Conservation (phyloP, 495 filamentous ascomycete genomes). For the Penicillium silybi region DNA sequence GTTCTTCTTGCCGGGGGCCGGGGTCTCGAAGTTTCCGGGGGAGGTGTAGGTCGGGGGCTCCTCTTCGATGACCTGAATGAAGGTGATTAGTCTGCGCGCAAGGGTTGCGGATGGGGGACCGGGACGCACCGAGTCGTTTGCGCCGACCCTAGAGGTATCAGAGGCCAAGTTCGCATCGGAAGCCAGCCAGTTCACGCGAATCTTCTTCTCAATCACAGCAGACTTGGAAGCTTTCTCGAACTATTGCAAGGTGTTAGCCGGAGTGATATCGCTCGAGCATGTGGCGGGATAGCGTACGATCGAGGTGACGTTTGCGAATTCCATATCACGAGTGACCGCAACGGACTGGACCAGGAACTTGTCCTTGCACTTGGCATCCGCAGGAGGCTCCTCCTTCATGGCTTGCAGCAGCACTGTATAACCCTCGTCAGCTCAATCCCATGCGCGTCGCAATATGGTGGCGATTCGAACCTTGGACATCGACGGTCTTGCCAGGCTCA, state of each 20-base stretch:
- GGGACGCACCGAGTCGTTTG: constrained; percentile 45
- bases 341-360: constrained; percentile 98
- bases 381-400: constrained; percentile 90
- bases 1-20: constrained; percentile 39
- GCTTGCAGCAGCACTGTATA: constrained; percentile 83
- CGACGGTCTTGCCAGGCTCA: constrained; percentile 79
- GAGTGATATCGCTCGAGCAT: neutral
- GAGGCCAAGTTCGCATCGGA: constrained; percentile 44
- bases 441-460: neutral
- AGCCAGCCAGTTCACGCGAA: constrained; percentile 81
- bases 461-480: constrained; percentile 75
- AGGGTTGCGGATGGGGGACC: neutral
- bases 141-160: constrained; percentile 26
- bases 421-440: constrained; percentile 9
- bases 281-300: constrained; percentile 57
- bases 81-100: constrained; percentile 6
- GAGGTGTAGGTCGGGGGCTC: constrained; percentile 56
- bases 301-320: constrained; percentile 69
- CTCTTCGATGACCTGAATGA: constrained; percentile 28
- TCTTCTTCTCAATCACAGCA: constrained; percentile 86
- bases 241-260: constrained; percentile 25
- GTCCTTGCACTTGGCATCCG: constrained; percentile 86
- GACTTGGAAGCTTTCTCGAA: constrained; percentile 74
- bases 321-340: constrained; percentile 74
- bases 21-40: constrained; percentile 50